Evolutionary conservation across 495 filamentous ascomycete genomes (phyloP).

Genomic region (Podospora bellae-mahoneyi): DNA sequence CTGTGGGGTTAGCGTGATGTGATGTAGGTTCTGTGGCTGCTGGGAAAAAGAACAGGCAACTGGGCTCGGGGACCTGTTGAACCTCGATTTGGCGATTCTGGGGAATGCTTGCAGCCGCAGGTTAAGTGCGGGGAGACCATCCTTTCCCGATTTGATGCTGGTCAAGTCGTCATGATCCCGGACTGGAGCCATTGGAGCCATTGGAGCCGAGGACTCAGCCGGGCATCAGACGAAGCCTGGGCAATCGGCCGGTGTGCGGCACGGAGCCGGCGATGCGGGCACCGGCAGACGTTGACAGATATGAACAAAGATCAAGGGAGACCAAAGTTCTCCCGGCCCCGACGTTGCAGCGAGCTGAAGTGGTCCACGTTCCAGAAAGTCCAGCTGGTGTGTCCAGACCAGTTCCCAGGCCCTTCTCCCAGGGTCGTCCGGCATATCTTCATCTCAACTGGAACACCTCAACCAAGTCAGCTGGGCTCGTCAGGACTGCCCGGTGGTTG

Average conservation of each 20-base stretch:
- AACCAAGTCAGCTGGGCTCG: background rate
- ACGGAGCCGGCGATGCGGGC: slow-evolving; percentile 11
- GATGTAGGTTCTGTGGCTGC: slow-evolving; percentile 7
- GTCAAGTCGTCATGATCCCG: background rate
- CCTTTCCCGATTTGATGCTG: slow-evolving; percentile 13
- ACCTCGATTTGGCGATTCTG: slow-evolving; percentile 12
- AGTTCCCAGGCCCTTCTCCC: background rate
- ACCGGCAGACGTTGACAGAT: slow-evolving; percentile 13
- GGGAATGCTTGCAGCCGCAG: slow-evolving; percentile 16
- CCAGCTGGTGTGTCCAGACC: background rate
- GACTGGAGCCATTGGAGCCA: background rate
- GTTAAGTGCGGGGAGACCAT: slow-evolving; percentile 15
- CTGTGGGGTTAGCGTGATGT: slow-evolving; percentile 15
- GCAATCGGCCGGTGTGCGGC: slow-evolving; percentile 10
- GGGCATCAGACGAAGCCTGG: slow-evolving; percentile 2
- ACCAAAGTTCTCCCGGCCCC: slow-evolving; percentile 2
- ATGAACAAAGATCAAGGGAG: background rate
- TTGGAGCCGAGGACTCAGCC: slow-evolving; percentile 6
- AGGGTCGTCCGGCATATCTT: background rate
- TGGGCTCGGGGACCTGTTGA: background rate
- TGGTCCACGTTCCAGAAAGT: background rate
- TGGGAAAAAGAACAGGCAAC: slow-evolving; percentile 5
- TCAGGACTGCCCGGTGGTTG: background rate
- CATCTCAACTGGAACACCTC: background rate
- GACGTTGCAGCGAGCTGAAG: slow-evolving; percentile 9